Percentiles rank a stretch among this genome's conserved stretches.
Conservation (phyloP, 2,329 filamentous ascomycete species). For the Sporothrix mexicana region DNA sequence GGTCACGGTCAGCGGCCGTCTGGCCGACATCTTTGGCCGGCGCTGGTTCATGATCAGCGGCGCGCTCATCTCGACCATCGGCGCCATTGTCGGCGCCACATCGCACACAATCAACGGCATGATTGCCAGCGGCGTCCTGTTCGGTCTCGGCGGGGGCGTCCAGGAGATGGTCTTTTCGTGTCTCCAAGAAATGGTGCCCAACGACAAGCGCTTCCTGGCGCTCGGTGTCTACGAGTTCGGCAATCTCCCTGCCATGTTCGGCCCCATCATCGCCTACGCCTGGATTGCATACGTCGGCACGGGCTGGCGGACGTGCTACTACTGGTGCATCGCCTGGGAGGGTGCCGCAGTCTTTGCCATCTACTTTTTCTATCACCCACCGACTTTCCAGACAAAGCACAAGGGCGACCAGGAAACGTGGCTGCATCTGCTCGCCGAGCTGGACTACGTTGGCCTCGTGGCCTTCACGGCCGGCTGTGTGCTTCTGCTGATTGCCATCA, state of each 20-base stretch:
- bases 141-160: slow-evolving; percentile 48
- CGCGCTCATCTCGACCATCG: slow-evolving; percentile 44
- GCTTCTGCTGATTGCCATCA: slow-evolving; percentile 22
- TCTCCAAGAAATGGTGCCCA: slow-evolving; percentile 47
- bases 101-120: slow-evolving; percentile 48
- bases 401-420: slow-evolving; percentile 38
- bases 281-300: slow-evolving; percentile 43
- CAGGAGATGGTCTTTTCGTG: slow-evolving; percentile 49
- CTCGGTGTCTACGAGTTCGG: slow-evolving; percentile 43
- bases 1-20: slow-evolving; percentile 40
- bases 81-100: slow-evolving; percentile 48
- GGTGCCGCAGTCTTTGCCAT: slow-evolving; percentile 34
- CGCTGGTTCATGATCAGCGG: slow-evolving; percentile 48
- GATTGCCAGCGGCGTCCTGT: slow-evolving; percentile 48
- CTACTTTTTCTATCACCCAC: slow-evolving; percentile 46
- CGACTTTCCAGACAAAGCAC: slow-evolving; percentile 46
- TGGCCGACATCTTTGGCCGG: slow-evolving; percentile 49
- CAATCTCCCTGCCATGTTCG: slow-evolving; percentile 44
- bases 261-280: slow-evolving; percentile 44
- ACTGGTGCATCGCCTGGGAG: slow-evolving; percentile 46
- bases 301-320: slow-evolving; percentile 46
- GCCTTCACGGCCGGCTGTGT: slow-evolving; percentile 20
- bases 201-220: slow-evolving; percentile 44
- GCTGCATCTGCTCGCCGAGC: slow-evolving; percentile 36
- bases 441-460: slow-evolving; percentile 31